phyloP scores from a whole-genome alignment of 2,329 filamentous ascomycete genomes.

The Mariannaea sp. region DNA sequence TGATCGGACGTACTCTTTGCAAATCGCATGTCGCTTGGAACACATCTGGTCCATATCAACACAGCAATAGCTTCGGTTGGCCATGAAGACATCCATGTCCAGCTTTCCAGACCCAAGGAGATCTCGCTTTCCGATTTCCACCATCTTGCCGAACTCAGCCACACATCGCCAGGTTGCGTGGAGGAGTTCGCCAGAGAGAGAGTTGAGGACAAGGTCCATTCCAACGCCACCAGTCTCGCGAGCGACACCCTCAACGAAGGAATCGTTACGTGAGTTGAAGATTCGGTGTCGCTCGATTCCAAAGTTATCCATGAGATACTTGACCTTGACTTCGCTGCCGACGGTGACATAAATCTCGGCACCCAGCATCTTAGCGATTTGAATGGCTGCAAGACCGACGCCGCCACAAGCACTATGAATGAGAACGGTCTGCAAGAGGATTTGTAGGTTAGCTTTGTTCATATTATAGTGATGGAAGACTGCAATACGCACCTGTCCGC shows the following conservation, averaged over 20 bases:
- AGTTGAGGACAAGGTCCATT: slow-evolving; percentile 47
- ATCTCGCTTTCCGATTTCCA: slow-evolving; percentile 52
- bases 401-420: slow-evolving; percentile 42
- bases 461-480: background rate
- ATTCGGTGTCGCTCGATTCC: slow-evolving; percentile 40
- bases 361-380: slow-evolving; percentile 34
- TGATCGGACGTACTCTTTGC: background rate
- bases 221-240: slow-evolving; percentile 35
- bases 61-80: slow-evolving; percentile 41
- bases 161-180: slow-evolving; percentile 50
- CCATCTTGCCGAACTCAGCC: slow-evolving; percentile 48
- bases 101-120: slow-evolving; percentile 46
- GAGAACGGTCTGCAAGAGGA: slow-evolving; percentile 35
- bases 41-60: slow-evolving; percentile 40
- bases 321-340: slow-evolving; percentile 40
- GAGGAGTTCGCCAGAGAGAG: slow-evolving; percentile 46
- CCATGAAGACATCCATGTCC: slow-evolving; percentile 50
- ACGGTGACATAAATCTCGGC: slow-evolving; percentile 46
- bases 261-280: slow-evolving; percentile 39
- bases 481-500: background rate
- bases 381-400: slow-evolving; percentile 40
- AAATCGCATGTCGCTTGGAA: background rate
- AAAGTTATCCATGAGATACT: slow-evolving; percentile 39
- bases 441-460: background rate
- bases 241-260: slow-evolving; percentile 39